Evolutionary conservation across 2,329 filamentous ascomycete species (phyloP), one percentile per base, ranked within the genome.

Genomic region (Apiospora saccharicola): DNA sequence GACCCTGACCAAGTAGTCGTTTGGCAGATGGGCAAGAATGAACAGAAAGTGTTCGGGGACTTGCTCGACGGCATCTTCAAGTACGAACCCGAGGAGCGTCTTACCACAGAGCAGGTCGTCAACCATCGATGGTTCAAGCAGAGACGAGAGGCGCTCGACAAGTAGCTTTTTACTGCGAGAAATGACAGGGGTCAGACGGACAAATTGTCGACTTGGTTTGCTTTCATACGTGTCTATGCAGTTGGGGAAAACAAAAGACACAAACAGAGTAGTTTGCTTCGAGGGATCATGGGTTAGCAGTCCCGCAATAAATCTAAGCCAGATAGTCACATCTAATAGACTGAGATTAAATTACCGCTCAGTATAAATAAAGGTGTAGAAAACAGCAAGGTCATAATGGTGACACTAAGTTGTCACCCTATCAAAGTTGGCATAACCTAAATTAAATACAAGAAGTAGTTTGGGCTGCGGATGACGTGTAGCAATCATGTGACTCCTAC

Each of bases 91-190:
- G 7, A 41, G 10, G 57, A 64, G 19, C 57, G 57, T 1, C 19
- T 64, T 3, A 14, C 34, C 19, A 41, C 34, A 41, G 57, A 64
- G 3, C 30, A 64, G 19, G 57, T 64, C 19, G 7, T 64, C 19
- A n/a, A 41, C n/a, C 57, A 64, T 5, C 57, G 57, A 19, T 64
- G 57, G 57, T 64, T 64, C 34, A 64, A 64, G 22, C 34, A 41
- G 34, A 64, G 57, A 24, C 24, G 34, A 41, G 57, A 41, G 4
- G 19, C 19, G 12, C 19, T 14, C 10, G 13, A 6, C 10, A 22
- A 14, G 22, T 64, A 64, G 19, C 8, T 51, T 10, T 4, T 37
- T 8, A 37, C 13, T 0, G 13, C 1, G 8, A 19, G 19, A 7
- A 61, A 16, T 10, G 14, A 64, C 12, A 16, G 53, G 57, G 8